Evolutionary conservation across 129 eudicot genomes (phyloP).

Genomic region (Pittosporum tobira): DNA sequence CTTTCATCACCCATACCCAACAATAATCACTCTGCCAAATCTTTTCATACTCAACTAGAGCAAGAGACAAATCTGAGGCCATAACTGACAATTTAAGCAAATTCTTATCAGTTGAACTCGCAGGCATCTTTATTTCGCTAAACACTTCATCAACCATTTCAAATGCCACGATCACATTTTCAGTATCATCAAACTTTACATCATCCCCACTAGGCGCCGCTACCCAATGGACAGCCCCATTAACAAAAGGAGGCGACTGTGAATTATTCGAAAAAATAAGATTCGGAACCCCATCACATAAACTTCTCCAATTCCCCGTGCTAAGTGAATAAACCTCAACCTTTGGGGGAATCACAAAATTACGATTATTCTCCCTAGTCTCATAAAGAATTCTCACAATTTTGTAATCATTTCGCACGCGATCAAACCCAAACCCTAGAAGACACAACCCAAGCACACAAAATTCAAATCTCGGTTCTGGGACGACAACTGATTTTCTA

Average conservation of each 20-base stretch:
- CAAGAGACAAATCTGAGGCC: not conserved
- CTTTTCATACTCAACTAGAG: slow-evolving; percentile 4
- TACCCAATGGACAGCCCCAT: slow-evolving; percentile 12
- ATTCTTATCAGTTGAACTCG: not conserved
- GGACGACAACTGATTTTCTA: slow-evolving; percentile 1
- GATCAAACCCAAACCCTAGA: slow-evolving; percentile 9
- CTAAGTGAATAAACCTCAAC: slow-evolving; percentile 2
- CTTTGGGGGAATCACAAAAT: not conserved
- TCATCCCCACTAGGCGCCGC: not conserved
- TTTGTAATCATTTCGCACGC: slow-evolving; percentile 6
- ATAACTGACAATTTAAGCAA: slow-evolving; percentile 5
- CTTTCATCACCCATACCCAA: slow-evolving; percentile 7
- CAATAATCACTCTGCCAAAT: slow-evolving; percentile 5
- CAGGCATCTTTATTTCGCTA: slow-evolving; percentile 4
- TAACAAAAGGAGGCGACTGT: slow-evolving; percentile 4
- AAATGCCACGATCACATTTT: slow-evolving; percentile 8
- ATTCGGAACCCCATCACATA: not conserved
- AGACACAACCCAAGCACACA: not conserved
- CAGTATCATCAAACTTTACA: not conserved
- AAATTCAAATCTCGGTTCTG: not conserved
- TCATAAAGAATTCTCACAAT: slow-evolving; percentile 5
- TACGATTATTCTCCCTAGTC: not conserved
- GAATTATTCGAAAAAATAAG: not conserved
- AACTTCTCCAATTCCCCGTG: not conserved
- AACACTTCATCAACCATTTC: slow-evolving; percentile 6